These are phyloP conservation scores for Stephanocyclus meneghinianus DNA, from an alignment of 352 stramenopile genomes.

Conservation along the genomic window DNA sequence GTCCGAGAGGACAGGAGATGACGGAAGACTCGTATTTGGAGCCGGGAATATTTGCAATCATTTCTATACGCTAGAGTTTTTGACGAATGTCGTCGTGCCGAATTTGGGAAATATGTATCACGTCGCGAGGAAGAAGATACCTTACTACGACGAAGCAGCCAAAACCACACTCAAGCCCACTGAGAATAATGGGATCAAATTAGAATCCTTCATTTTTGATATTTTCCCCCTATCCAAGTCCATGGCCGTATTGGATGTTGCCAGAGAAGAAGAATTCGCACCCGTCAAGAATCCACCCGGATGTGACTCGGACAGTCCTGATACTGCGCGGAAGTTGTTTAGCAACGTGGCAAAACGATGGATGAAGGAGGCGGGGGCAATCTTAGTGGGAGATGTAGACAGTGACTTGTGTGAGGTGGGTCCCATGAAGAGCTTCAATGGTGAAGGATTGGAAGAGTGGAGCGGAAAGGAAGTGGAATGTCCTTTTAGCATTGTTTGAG, in stretches of 20 bases:
- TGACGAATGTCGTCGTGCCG: constrained; percentile 80
- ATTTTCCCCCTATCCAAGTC: constrained; percentile 91
- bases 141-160: constrained; percentile 84
- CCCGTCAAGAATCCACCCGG: constrained; percentile 78
- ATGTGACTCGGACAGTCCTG: constrained; percentile 62
- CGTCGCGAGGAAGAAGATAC: constrained; percentile 97
- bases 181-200: constrained; percentile 93
- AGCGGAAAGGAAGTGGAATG: constrained; percentile 66
- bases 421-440: constrained; percentile 73
- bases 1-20: constrained; percentile 72
- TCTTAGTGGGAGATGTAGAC: constrained; percentile 51
- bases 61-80: constrained; percentile 91
- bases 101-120: constrained; percentile 93
- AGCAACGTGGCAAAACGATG: constrained; percentile 71
- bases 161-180: constrained; percentile 85
- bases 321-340: constrained; percentile 75
- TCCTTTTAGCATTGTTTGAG: constrained; percentile 62
- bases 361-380: constrained; percentile 61
- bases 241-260: constrained; percentile 92
- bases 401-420: constrained; percentile 71
- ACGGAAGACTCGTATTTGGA: constrained; percentile 89
- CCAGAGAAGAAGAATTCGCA: constrained; percentile 87
- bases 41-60: constrained; percentile 99
- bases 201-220: constrained; percentile 99
- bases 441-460: constrained; percentile 70